These are phyloP conservation scores for Spirogloea muscicola DNA, from an alignment of 139 green algal genomes.

Conservation along the genomic window DNA sequence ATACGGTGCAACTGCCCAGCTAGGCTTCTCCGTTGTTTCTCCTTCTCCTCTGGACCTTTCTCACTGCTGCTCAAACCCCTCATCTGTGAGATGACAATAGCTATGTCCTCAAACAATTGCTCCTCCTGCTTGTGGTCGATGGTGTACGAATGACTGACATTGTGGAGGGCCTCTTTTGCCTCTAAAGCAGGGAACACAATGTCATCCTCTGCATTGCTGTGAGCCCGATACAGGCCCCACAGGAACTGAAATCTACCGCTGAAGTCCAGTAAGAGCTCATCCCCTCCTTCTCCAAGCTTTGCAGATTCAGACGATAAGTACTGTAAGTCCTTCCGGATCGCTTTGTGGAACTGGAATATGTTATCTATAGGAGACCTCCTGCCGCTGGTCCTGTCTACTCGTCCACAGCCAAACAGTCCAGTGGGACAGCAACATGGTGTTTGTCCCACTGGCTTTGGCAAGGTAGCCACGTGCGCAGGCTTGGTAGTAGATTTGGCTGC, in stretches of 20 bases:
- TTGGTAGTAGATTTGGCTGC: no score
- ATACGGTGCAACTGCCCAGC: constrained; percentile 36
- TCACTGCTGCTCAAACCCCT: background rate
- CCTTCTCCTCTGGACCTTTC: background rate
- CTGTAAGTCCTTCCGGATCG: constrained; percentile 71
- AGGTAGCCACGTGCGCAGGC: no score
- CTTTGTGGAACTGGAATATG: constrained; percentile 93
- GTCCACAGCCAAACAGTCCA: no score
- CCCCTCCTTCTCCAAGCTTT: constrained; percentile 19
- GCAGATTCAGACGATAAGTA: constrained; percentile 72
- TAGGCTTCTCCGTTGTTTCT: constrained; percentile 11
- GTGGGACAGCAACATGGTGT: no score
- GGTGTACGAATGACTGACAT: constrained; percentile 92
- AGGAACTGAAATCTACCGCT: constrained; percentile 90
- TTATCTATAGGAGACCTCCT: no score
- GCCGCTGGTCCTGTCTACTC: no score
- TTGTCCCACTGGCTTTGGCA: no score
- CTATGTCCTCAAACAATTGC: constrained; percentile 74
- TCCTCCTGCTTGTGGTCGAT: constrained; percentile 95
- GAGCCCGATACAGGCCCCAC: constrained; percentile 72
- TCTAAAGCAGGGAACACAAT: constrained; percentile 98
- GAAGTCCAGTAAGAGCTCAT: constrained; percentile 64
- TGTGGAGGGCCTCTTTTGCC: constrained; percentile 84
- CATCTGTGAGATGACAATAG: constrained; percentile 38
- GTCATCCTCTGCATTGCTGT: constrained; percentile 81